A percentile compares a stretch with the other conserved stretches of the same genome.
phyloP scores from a whole-genome alignment of 1,139 yeast species.

The Magnusiomyces clavatus region DNA sequence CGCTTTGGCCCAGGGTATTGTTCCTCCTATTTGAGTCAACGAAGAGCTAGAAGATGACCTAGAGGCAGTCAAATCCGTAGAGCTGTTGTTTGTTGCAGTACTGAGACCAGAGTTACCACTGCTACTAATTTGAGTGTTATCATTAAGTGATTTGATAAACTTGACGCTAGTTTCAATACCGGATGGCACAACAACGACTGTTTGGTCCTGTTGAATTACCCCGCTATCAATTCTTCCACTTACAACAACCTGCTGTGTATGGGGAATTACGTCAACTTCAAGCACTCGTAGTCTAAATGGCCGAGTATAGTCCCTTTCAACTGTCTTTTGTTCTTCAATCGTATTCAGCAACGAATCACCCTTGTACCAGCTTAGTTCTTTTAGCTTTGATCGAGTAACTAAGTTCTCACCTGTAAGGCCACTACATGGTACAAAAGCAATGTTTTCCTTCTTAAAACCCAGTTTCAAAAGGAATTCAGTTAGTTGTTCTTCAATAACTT shows the following conservation, averaged over 20 bases:
- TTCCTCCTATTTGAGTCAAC: no score
- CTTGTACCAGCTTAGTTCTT: constrained; percentile 47
- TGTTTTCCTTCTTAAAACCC: constrained; percentile 46
- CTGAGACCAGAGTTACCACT: no score
- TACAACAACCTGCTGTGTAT: constrained; percentile 37
- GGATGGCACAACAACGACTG: constrained; percentile 52
- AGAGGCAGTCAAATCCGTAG: no score
- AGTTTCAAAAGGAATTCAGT: constrained; percentile 50
- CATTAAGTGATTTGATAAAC: constrained; percentile 25
- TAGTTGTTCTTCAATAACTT: constrained; percentile 53
- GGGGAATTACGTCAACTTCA: constrained; percentile 32
- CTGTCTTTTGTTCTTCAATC: constrained; percentile 31
- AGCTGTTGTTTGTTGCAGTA: no score
- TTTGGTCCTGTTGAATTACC: constrained; percentile 66
- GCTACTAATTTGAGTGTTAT: no score
- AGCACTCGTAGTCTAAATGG: constrained; percentile 37
- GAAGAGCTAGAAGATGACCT: no score
- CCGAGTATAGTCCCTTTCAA: constrained; percentile 23
- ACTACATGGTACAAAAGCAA: constrained; percentile 73
- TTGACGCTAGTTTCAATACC: constrained; percentile 39
- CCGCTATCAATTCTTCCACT: constrained; percentile 76
- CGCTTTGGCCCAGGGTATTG: constrained; percentile 43
- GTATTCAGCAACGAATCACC: constrained; percentile 60
- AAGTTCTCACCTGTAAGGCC: constrained; percentile 84
- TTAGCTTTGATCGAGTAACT: constrained; percentile 26